Evolutionary conservation across 495 filamentous ascomycete genomes (phyloP).

Genomic region (Neurospora sp.): DNA sequence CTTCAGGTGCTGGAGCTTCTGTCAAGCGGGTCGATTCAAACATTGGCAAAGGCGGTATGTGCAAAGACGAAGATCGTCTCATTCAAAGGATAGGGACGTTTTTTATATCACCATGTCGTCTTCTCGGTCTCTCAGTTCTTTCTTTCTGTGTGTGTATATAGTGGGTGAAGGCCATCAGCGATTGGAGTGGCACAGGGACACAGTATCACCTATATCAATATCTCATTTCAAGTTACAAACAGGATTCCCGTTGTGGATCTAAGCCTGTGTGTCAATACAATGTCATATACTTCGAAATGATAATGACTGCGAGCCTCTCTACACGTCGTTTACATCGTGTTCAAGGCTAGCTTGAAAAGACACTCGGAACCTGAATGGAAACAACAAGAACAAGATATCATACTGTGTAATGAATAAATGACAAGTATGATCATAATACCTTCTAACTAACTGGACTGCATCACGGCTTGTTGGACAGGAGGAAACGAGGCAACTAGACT

Average conservation of each 20-base stretch:
- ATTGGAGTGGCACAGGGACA: too few relatives aligned
- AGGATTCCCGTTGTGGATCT: too few relatives aligned
- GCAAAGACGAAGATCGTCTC: constrained; percentile 38
- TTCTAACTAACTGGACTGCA: background rate
- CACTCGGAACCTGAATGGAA: background rate
- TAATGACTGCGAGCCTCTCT: background rate
- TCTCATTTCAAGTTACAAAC: background rate
- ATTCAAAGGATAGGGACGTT: background rate
- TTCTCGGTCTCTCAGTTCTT: background rate
- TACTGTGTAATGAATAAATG: background rate
- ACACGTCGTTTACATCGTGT: background rate
- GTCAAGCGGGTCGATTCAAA: constrained; percentile 39
- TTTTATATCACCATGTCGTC: background rate
- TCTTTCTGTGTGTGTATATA: background rate
- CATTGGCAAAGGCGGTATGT: constrained; percentile 36
- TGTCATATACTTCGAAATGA: background rate
- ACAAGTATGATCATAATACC: background rate
- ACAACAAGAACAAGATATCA: background rate
- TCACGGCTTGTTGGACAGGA: background rate
- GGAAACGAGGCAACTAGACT: background rate
- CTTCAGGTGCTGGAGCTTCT: constrained; percentile 44
- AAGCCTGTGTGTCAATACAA: background rate
- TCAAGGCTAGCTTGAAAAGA: background rate
- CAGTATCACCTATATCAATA: background rate
- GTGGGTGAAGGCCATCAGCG: background rate